Base-by-base conservation (phyloP, 306 rosid species). In the Cicer judaicum region DNA sequence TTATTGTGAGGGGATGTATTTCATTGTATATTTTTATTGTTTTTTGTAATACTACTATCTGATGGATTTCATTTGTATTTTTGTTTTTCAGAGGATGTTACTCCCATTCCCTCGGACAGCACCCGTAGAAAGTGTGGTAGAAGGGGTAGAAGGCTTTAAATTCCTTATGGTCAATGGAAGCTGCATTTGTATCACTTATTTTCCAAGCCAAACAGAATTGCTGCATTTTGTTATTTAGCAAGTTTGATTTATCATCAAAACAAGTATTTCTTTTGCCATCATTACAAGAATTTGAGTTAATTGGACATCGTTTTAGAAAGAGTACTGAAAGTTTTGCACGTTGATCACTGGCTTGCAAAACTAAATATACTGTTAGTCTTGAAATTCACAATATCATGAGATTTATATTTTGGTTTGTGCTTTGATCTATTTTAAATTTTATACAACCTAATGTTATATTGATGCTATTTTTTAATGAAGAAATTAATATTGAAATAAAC, bases 61-160 rank as follows among this genome's bases (percentile, higher is more conserved):
- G 1, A 47, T 64, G 36, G 6, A 14, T 59, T 40, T 67, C 2
- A 7, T 40, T 24, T 67, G 39, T 19, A 0, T 40, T 0, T 14
- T 65, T 7, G 6, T 72, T 63, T 84, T 86, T 15, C 91, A 92
- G 96, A 92, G 97, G 97, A 92, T 68, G 97, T 90, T 24, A 92
- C 97, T 48, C 97, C 97, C 5, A 92, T 92, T 80, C 97, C 97
- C 2, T 88, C 96, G 0, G 96, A 92, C 8, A 90, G 96, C 91
- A 92, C 97, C 10, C 96, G 97, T 39, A 87, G 97, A 85, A 92
- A 90, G 92, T 90, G 98, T 76, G 98, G 98, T 14, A 86, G 98
- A 75, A 87, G 98, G 80, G 98, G 96, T 14, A 86, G 97, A 80
- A 84, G 97, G 83, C 90, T 92, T 34, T 92, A 74, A 84, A 74